Percentiles rank a stretch among this genome's conserved stretches.
Conservation (phyloP, 139 green algal species). For the Chlamydomonas sp. region DNA sequence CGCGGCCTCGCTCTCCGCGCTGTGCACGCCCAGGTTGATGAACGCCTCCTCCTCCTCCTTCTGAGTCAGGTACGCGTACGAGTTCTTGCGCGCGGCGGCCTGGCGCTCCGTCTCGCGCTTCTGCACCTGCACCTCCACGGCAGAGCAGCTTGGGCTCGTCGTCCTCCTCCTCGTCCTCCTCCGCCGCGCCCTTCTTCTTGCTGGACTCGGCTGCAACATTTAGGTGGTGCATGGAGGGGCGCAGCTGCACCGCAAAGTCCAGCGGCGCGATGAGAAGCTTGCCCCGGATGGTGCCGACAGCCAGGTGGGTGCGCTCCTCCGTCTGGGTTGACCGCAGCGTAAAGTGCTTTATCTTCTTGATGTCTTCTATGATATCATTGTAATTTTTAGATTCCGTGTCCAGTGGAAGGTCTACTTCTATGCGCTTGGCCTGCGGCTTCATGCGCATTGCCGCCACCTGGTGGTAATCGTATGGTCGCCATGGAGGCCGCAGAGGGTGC, state of each 20-base stretch:
- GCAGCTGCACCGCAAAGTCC: constrained; percentile 82
- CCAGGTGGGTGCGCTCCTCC: constrained; percentile 56
- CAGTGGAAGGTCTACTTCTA: constrained; percentile 75
- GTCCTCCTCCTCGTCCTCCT: constrained; percentile 57
- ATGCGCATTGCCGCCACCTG: constrained; percentile 60
- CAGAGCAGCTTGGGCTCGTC: constrained; percentile 42
- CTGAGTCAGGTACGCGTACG: constrained; percentile 52
- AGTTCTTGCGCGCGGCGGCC: constrained; percentile 50
- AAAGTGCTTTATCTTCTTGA: constrained; percentile 53
- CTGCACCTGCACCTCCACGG: constrained; percentile 69
- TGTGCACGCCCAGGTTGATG: constrained; percentile 38
- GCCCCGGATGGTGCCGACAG: constrained; percentile 68
- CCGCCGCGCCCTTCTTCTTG: constrained; percentile 1
- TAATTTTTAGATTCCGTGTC: constrained; percentile 72
- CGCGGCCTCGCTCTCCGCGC: constrained; percentile 20
- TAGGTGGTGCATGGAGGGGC: constrained; percentile 79
- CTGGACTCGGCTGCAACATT: constrained; percentile 37
- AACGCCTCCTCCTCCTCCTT: constrained; percentile 63
- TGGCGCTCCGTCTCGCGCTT: constrained; percentile 90
- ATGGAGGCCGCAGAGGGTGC: constrained; percentile 80
- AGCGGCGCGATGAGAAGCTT: constrained; percentile 84
- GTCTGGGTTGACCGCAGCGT: constrained; percentile 64
- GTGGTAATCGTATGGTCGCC: constrained; percentile 78
- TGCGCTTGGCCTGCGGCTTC: constrained; percentile 68
- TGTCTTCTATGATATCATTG: constrained; percentile 56